Evolutionary conservation across 345 rosid species (phyloP).

Genomic region (Mangifera indica): DNA sequence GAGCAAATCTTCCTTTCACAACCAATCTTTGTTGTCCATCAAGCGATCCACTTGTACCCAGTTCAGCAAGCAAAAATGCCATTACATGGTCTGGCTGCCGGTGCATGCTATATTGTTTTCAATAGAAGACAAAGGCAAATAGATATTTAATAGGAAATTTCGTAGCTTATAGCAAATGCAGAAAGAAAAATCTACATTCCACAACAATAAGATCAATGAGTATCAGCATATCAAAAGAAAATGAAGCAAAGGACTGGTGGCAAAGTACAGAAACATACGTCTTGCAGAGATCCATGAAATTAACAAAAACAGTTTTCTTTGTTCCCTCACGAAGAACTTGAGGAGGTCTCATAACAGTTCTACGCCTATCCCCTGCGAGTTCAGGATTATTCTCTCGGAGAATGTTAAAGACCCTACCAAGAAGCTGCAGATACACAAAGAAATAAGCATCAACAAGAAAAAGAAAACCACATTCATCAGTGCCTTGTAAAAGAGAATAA

Average conservation of each 20-base stretch:
- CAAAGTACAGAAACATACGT: conserved; percentile 18
- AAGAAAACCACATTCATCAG: background rate
- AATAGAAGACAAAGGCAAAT: background rate
- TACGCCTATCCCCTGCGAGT: conserved; percentile 49
- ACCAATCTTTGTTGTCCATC: conserved; percentile 93
- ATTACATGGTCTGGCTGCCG: conserved; percentile 92
- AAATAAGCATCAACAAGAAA: background rate
- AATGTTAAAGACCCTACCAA: conserved; percentile 42
- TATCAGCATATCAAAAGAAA: background rate
- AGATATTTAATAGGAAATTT: background rate
- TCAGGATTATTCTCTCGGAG: conserved; percentile 47
- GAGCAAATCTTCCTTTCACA: conserved; percentile 90
- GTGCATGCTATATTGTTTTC: conserved; percentile 62
- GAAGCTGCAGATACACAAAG: conserved; percentile 29
- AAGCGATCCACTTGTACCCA: conserved; percentile 95
- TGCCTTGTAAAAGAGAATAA: background rate
- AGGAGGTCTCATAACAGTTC: conserved; percentile 47
- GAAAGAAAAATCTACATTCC: background rate
- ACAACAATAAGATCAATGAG: background rate
- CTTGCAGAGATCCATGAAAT: conserved; percentile 50
- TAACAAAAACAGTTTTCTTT: conserved; percentile 47
- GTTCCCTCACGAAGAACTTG: conserved; percentile 46
- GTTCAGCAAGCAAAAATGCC: conserved; percentile 86
- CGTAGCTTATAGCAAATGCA: background rate
- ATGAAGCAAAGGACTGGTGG: background rate